These are phyloP conservation scores for Trichoderma asperelloides DNA, from an alignment of 495 filamentous ascomycete species.

Conservation along the genomic window DNA sequence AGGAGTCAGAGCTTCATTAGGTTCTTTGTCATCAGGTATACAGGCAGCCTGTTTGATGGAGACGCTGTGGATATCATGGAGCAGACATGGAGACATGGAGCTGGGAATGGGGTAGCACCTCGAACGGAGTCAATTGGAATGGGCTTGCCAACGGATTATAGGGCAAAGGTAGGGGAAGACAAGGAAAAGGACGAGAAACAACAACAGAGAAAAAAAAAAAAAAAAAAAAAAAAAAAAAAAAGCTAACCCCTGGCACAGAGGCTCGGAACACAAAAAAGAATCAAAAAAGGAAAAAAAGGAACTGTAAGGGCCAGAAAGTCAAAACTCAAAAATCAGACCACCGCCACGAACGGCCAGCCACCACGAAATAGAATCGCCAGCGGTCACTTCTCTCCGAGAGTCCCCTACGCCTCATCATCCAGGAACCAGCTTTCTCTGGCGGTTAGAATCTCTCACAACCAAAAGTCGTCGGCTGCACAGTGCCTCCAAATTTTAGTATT, in stretches of 20 bases:
- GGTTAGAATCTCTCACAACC: no score
- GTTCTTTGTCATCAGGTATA: background rate
- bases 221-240: constrained; percentile 19
- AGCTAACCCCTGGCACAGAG: background rate
- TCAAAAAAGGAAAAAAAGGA: constrained; percentile 6
- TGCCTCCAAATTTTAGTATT: background rate
- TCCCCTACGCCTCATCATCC: background rate
- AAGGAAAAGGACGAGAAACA: background rate
- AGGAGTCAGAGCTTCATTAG: background rate
- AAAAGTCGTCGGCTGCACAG: background rate
- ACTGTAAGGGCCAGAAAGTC: background rate
- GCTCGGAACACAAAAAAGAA: background rate
- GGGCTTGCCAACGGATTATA: constrained; percentile 11
- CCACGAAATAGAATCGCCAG: background rate
- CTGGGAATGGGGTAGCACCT: constrained; percentile 12
- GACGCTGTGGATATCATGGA: constrained; percentile 2
- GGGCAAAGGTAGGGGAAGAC: background rate
- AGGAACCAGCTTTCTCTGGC: background rate
- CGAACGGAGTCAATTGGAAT: constrained; percentile 9
- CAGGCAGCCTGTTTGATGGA: constrained; percentile 4
- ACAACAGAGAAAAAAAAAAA: constrained; percentile 12
- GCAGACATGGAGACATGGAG: background rate
- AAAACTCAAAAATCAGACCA: background rate
- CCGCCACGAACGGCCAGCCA: background rate
- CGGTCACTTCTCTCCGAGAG: constrained; percentile 13